phyloP scores from a whole-genome alignment of 768 basidiomycete species.

The button mushroom (Agaricus bisporus) region DNA sequence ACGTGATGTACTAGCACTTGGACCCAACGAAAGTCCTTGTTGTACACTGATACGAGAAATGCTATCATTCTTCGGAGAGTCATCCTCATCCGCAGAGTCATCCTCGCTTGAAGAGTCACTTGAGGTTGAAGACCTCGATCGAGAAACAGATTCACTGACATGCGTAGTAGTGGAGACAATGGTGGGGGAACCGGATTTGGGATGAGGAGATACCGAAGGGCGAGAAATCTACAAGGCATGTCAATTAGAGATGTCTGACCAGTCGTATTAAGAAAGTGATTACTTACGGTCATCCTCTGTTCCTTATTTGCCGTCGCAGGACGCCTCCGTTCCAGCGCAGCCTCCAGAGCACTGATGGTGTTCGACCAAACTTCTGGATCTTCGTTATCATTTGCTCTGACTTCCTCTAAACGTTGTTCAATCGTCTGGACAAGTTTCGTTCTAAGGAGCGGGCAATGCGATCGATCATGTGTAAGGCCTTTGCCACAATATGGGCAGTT shows the following conservation, averaged over 20 bases:
- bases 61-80: too few relatives aligned
- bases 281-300: background rate
- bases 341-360: conserved; percentile 37
- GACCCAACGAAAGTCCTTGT: too few relatives aligned
- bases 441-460: conserved; percentile 41
- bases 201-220: background rate
- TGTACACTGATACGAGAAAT: too few relatives aligned
- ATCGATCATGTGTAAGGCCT: conserved; percentile 40
- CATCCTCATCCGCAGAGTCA: background rate
- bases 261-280: background rate
- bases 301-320: background rate
- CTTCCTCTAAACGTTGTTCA: conserved; percentile 37
- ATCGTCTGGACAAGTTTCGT: conserved; percentile 35
- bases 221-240: background rate
- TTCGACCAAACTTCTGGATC: conserved; percentile 18
- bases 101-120: background rate
- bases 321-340: conserved; percentile 21
- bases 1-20: too few relatives aligned
- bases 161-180: conserved; percentile 2
- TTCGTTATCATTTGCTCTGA: conserved; percentile 24
- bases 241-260: background rate
- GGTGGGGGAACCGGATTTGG: background rate
- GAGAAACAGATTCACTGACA: background rate
- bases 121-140: background rate
- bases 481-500: conserved; percentile 39